These are phyloP conservation scores for Chlorella sp. DNA, from an alignment of 139 green algal genomes.

Conservation along the genomic window DNA sequence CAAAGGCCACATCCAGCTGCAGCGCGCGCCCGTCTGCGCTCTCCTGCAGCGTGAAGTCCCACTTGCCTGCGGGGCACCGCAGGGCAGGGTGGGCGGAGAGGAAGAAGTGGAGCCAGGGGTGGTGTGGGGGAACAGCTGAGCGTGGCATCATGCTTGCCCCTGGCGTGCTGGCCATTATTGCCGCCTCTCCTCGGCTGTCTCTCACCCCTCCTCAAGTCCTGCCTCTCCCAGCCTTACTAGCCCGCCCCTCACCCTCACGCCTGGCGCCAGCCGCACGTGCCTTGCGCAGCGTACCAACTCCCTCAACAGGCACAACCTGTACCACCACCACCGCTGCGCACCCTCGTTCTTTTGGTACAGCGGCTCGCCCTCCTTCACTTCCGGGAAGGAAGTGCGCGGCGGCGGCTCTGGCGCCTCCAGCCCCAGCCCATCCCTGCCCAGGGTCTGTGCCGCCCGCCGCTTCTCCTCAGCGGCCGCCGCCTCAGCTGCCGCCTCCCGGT, in stretches of 20 bases:
- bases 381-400: constrained; percentile 42
- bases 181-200: too few relatives aligned
- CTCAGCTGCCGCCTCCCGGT: constrained; percentile 66
- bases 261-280: too few relatives aligned
- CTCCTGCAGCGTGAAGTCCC: constrained; percentile 80
- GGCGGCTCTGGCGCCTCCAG: neutral
- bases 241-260: too few relatives aligned
- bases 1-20: constrained; percentile 80
- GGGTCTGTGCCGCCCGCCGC: constrained; percentile 20
- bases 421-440: neutral
- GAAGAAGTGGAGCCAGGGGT: neutral
- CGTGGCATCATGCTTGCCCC: too few relatives aligned
- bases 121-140: too few relatives aligned
- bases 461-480: constrained; percentile 58
- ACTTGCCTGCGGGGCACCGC: constrained; percentile 48
- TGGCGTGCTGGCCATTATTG: too few relatives aligned
- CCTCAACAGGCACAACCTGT: too few relatives aligned
- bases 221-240: too few relatives aligned
- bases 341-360: constrained; percentile 81
- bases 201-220: too few relatives aligned
- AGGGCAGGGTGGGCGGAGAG: neutral
- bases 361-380: constrained; percentile 45
- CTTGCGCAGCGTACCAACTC: too few relatives aligned
- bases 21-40: constrained; percentile 56
- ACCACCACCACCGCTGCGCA: neutral